phyloP scores from a whole-genome alignment of 192 early-diverging fungal species.

The Endogone sp. region DNA sequence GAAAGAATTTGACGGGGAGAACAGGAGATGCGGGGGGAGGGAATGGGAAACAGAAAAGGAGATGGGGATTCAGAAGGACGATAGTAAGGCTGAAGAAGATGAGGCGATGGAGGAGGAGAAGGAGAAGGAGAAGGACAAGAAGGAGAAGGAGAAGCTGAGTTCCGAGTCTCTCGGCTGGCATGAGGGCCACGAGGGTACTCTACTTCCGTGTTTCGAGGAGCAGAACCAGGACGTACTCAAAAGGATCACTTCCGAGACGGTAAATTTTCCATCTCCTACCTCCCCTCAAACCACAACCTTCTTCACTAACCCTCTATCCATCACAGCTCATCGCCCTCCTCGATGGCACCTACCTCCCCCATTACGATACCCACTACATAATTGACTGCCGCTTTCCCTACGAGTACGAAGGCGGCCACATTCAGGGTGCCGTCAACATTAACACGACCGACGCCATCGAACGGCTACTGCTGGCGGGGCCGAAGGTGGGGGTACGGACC shows the following conservation, averaged over 20 bases:
- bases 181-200: background rate
- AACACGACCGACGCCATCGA: slow-evolving; percentile 58
- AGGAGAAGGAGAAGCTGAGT: no score
- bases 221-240: slow-evolving; percentile 5
- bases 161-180: no score
- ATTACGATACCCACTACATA: slow-evolving; percentile 60
- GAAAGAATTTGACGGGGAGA: slow-evolving; percentile 1
- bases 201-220: background rate
- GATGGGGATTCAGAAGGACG: background rate
- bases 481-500: slow-evolving; percentile 34
- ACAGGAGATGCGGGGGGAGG: background rate
- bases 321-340: slow-evolving; percentile 61
- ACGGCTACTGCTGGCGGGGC: slow-evolving; percentile 47
- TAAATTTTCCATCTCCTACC: background rate
- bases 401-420: slow-evolving; percentile 85
- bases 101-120: background rate
- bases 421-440: slow-evolving; percentile 67
- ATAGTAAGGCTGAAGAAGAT: background rate
- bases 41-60: background rate
- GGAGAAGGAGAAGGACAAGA: background rate
- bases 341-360: slow-evolving; percentile 51
- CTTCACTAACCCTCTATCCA: background rate
- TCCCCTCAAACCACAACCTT: background rate
- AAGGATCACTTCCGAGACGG: slow-evolving; percentile 1
- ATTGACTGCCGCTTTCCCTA: slow-evolving; percentile 88